A percentile compares a stretch with the other conserved stretches of the same genome.
Conservation (phyloP, 2,329 filamentous ascomycete species). For the Aspergillus amoenus region DNA sequence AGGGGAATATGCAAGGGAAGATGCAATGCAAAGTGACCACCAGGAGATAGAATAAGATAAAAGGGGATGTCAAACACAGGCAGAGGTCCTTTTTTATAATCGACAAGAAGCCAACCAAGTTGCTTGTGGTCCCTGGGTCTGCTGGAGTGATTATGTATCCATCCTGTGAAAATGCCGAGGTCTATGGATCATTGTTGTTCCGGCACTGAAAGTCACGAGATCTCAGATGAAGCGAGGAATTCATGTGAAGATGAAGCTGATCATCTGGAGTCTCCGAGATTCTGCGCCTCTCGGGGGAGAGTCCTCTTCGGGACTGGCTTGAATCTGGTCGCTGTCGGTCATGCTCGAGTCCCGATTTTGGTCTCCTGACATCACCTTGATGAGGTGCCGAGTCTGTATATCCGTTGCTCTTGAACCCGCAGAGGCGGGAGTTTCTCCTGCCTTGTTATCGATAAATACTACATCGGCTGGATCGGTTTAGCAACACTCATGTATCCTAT, state of each 20-base stretch:
- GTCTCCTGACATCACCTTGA: conserved; percentile 1
- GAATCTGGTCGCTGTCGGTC: conserved; percentile 7
- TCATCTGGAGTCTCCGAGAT: not conserved
- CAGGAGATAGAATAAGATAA: not conserved
- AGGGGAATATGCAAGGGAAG: not conserved
- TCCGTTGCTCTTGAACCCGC: no score
- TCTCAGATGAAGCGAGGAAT: conserved; percentile 10
- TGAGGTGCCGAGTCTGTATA: not conserved
- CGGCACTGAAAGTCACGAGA: conserved; percentile 26
- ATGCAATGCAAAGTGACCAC: conserved; percentile 1
- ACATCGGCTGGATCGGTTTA: not conserved
- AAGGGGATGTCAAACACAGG: conserved; percentile 4
- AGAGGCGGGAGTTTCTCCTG: no score
- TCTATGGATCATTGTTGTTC: conserved; percentile 27
- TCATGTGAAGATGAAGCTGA: conserved; percentile 27
- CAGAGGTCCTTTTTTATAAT: conserved; percentile 16
- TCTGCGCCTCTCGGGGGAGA: not conserved
- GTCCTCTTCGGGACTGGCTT: not conserved
- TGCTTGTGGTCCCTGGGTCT: conserved; percentile 6
- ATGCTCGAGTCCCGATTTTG: not conserved
- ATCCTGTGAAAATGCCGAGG: conserved; percentile 34
- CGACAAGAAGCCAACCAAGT: conserved; percentile 7
- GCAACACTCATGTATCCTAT: not conserved
- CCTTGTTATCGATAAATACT: not conserved
- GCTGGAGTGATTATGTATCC: conserved; percentile 19